These are phyloP conservation scores for Coprinopsis cinerea DNA, from an alignment of 768 basidiomycete genomes.

Conservation along the genomic window DNA sequence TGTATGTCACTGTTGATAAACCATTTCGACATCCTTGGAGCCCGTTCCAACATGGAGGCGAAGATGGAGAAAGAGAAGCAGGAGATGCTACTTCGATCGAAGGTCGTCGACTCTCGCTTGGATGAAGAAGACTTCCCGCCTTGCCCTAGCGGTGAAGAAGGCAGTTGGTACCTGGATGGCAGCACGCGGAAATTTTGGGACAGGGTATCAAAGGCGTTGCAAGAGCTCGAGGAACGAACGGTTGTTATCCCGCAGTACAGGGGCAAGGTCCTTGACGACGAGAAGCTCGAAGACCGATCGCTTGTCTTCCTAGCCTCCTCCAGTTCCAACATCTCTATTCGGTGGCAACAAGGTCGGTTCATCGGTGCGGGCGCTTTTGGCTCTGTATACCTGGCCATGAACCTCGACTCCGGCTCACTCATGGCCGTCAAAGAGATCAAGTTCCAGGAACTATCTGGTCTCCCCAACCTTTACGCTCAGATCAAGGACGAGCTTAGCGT, in stretches of 20 bases:
- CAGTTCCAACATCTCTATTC: constrained; percentile 90
- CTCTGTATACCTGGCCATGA: constrained; percentile 98
- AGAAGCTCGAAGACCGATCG: constrained; percentile 89
- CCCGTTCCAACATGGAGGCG: constrained; percentile 81
- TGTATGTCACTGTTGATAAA: constrained; percentile 97
- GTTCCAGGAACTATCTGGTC: constrained; percentile 86
- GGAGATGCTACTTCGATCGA: constrained; percentile 51
- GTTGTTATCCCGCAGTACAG: constrained; percentile 54
- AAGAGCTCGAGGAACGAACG: constrained; percentile 47
- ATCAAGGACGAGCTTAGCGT: constrained; percentile 95
- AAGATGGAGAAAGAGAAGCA: constrained; percentile 85
- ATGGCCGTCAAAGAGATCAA: constrained; percentile 99
- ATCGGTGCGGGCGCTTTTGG: constrained; percentile 99
- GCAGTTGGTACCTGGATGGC: constrained; percentile 45
- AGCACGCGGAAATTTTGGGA: constrained; percentile 78
- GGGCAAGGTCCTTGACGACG: constrained; percentile 91
- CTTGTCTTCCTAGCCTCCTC: constrained; percentile 92
- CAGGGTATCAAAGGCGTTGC: constrained; percentile 50
- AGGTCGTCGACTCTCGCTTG: constrained; percentile 38
- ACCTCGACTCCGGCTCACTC: constrained; percentile 89
- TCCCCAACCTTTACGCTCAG: constrained; percentile 84
- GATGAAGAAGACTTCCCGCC: constrained; percentile 44
- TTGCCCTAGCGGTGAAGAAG: constrained; percentile 27
- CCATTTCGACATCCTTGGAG: constrained; percentile 97
- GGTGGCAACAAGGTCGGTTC: constrained; percentile 98